Base-by-base conservation (phyloP, 805 yeast species). In the Brettanomyces bruxellensis region DNA sequence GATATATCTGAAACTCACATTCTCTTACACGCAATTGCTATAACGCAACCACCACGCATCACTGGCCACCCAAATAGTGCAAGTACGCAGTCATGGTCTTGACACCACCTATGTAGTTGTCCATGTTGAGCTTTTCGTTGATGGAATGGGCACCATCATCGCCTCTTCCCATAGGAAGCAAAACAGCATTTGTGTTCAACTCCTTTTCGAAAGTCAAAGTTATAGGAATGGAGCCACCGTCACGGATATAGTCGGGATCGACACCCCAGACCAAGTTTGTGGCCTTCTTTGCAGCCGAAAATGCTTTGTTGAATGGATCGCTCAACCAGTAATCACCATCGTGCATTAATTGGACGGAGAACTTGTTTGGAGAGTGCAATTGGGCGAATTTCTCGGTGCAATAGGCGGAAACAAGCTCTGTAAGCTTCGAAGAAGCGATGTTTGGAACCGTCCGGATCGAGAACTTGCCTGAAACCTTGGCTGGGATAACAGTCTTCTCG, bases 81-180 rank as follows among this genome's bases (percentile, higher is more conserved):
- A 93, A 74, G 69, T 89, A 93, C 18, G 97, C 96, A 54, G 91
- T 83, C 68, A 91, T 77, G 12, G 96, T 85, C 74, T 93, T 93
- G 61, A 86, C 81, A 54, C 99, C 99, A 60, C 86, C 86, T 55
- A 93, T 81, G 69, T 86, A 93, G 74, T 93, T 93, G 53, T 84
- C 70, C 45, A 89, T 72, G 64, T 95, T 86, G 58, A 93, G 70
- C 72, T 93, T 93, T 71, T 93, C 99, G 64, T 93, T 93, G 59
- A 93, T 89, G 23, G 96, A 88, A 67, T 93, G 99, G 41, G 99
- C 99, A 58, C 99, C 99, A 62, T 93, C 99, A 65, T 93, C 97
- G 55, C 99, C 99, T 70, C 95, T 84, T 54, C 99, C 99, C 85
- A 93, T 86, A 52, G 99, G 99, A 57, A 93, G 78, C 60, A 93